These are phyloP conservation scores for Fusarium lyarnte DNA, from an alignment of 2,329 filamentous ascomycete genomes.

Conservation along the genomic window DNA sequence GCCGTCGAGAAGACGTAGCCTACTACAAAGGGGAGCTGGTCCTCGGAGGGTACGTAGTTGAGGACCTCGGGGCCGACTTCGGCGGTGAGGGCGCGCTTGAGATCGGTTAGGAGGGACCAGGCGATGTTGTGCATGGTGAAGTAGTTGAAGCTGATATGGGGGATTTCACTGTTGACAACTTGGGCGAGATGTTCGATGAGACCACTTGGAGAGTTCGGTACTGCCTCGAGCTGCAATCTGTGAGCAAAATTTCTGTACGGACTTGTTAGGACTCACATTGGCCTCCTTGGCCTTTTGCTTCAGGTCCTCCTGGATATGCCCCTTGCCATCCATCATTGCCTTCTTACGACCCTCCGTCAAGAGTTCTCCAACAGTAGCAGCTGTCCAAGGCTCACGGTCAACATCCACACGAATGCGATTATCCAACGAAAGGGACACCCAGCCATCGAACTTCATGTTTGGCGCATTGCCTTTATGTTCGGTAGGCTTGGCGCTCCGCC, in stretches of 20 bases:
- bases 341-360: not conserved
- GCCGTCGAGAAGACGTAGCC: slow-evolving; percentile 47
- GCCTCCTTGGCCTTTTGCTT: not conserved
- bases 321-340: slow-evolving; percentile 8
- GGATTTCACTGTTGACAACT: slow-evolving; percentile 1
- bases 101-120: not conserved
- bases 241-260: not conserved
- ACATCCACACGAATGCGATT: not conserved
- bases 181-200: slow-evolving; percentile 17
- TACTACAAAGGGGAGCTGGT: slow-evolving; percentile 6
- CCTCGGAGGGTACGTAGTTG: not conserved
- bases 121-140: slow-evolving; percentile 20
- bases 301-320: not conserved
- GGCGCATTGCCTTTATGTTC: slow-evolving; percentile 13
- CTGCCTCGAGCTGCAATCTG: not conserved
- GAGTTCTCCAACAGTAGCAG: not conserved
- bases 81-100: slow-evolving; percentile 4
- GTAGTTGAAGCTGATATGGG: slow-evolving; percentile 12
- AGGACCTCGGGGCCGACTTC: not conserved
- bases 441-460: slow-evolving; percentile 26
- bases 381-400: slow-evolving; percentile 1
- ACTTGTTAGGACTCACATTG: not conserved
- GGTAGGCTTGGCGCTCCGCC: slow-evolving; percentile 2
- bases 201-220: not conserved
- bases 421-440: not conserved